Evolutionary conservation across 2,329 filamentous ascomycete genomes (phyloP), one percentile per base, ranked within the genome.

Genomic region (Beauveria caledonica): DNA sequence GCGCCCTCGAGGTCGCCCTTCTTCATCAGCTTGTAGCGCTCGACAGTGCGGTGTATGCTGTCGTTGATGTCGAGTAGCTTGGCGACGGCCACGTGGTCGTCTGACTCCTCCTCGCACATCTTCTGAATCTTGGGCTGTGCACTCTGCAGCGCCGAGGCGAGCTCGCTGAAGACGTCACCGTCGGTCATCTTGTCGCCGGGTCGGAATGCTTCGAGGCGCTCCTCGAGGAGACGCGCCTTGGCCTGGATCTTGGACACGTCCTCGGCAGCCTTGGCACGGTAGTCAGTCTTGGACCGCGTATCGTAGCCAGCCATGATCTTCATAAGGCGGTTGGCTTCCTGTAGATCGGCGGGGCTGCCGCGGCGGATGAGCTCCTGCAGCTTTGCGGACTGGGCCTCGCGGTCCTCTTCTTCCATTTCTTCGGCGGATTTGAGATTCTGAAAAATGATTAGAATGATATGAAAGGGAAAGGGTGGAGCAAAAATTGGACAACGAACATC

Each of bases 251-350:
- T 96, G 66, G 85, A 83, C 8, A 99, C 91, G 64, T 99, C 94
- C 71, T 97, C 92, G 10, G 94, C 94, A 1, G 94, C 94, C 76
- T 99, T 99, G 64, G 94, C 94, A 65, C 94, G 87, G 75, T 97
- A 99, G 76, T 99, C 93, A 1, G 94, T 97, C 77, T 97, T 97
- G 72, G 91, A 89, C 67, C 92, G 82, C 62, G 90, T 97, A 73
- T 99, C 94, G 74, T 90, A 99, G 64, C 94, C 94, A 58, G 94
- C 94, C 94, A 99, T 97, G 66, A 99, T 84, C 76, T 99, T 99
- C 94, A 99, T 99, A 58, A 99, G 80, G 67, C 91, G 87, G 71
- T 97, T 99, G 58, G 94, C 94, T 78, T 99, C 94, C 72, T 97
- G 93, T 62, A 99, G 77, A 72, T 99, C 94, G 64, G 95, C 89